Conservation (phyloP, 148 eudicot species). For the Vaccinium myrtillus region DNA sequence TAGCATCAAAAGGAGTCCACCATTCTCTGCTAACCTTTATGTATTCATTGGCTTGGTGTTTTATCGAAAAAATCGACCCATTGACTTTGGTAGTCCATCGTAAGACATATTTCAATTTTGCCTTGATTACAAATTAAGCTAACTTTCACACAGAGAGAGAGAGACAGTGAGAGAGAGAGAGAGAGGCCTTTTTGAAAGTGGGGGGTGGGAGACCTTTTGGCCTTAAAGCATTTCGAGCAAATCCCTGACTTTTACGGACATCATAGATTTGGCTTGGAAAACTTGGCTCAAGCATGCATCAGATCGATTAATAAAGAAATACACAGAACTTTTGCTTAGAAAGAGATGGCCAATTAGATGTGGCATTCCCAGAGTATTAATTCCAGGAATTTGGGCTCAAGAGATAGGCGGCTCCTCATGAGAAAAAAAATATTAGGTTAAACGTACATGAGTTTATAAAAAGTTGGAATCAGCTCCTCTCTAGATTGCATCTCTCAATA, state of each 20-base stretch:
- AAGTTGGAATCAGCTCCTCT: background rate
- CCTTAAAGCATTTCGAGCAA: background rate
- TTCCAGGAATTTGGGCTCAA: background rate
- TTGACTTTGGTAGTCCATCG: background rate
- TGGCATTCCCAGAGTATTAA: background rate
- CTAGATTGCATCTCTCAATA: too few species aligned
- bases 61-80: background rate
- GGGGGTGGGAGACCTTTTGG: background rate
- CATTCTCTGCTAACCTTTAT: background rate
- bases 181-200: background rate
- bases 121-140: background rate
- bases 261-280: slow-evolving; percentile 6
- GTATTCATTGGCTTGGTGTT: background rate
- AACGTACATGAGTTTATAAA: background rate
- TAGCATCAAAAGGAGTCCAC: background rate
- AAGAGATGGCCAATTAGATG: background rate
- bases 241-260: slow-evolving; percentile 12
- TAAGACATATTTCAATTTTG: background rate
- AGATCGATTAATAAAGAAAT: background rate
- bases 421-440: background rate
- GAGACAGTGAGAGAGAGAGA: background rate
- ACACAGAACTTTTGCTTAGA: background rate
- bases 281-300: background rate
- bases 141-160: background rate
- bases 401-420: background rate